Percentiles rank a stretch among this genome's conserved stretches.
Evolutionary conservation across 768 basidiomycete species (phyloP).

Genomic region (Russula sp.): DNA sequence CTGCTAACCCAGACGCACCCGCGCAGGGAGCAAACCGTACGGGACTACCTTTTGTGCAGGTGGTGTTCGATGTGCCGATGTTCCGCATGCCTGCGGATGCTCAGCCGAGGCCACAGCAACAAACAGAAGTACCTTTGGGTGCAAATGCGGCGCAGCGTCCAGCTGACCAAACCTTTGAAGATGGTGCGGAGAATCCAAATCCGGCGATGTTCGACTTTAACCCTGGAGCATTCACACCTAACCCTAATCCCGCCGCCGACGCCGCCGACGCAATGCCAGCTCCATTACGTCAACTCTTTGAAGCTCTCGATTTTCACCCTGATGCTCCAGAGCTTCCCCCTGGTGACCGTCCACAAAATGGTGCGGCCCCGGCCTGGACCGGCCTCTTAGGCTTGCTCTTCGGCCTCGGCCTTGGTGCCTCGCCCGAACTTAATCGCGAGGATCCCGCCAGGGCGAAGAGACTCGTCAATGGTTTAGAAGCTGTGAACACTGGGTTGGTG

Average conservation of each 20-base stretch:
- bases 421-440: conserved; percentile 40
- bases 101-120: conserved; percentile 4
- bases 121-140: not conserved
- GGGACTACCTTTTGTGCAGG: conserved; percentile 12
- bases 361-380: conserved; percentile 15
- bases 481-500: conserved; percentile 60
- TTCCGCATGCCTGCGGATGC: conserved; percentile 14
- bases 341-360: conserved; percentile 4
- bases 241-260: not conserved
- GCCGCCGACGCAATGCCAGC: conserved; percentile 3
- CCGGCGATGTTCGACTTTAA: not conserved
- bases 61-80: conserved; percentile 15
- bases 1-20: not conserved
- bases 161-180: not conserved
- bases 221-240: conserved; percentile 1
- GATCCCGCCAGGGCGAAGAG: conserved; percentile 63
- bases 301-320: conserved; percentile 8
- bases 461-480: conserved; percentile 58
- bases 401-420: conserved; percentile 12
- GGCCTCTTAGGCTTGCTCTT: conserved; percentile 18
- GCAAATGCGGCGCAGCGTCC: not conserved
- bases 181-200: not conserved
- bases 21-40: not conserved
- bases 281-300: conserved; percentile 8
- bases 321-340: not conserved